Percentiles rank a stretch among this genome's conserved stretches.
phyloP scores from a whole-genome alignment of 2,329 filamentous ascomycete genomes.

The Endoconidiophora laricicola region DNA sequence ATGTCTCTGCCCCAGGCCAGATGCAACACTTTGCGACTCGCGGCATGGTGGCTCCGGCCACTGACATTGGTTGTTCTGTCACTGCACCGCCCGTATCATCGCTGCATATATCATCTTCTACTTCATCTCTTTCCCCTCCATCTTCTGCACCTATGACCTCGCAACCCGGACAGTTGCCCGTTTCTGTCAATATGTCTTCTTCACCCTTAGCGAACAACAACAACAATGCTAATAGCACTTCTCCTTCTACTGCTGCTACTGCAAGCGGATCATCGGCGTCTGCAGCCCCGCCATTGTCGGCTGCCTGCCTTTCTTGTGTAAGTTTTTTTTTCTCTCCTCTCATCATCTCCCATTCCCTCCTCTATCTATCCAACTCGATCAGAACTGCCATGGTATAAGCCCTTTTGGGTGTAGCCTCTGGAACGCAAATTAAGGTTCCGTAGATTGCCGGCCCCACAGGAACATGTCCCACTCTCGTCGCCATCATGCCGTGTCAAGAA shows the following conservation, averaged over 20 bases:
- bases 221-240: background rate
- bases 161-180: background rate
- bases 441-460: background rate
- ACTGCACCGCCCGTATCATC: background rate
- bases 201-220: background rate
- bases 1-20: background rate
- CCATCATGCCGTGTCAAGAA: background rate
- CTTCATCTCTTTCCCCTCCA: background rate
- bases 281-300: constrained; percentile 22
- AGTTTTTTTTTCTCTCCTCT: constrained; percentile 17
- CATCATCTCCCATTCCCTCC: background rate
- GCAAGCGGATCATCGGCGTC: background rate
- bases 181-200: constrained; percentile 1
- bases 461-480: background rate
- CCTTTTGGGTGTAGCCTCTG: too few species aligned
- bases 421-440: too few species aligned
- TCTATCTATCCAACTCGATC: background rate
- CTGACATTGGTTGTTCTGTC: background rate
- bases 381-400: background rate
- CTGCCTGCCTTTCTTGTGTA: constrained; percentile 40
- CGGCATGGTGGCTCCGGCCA: background rate
- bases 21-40: background rate
- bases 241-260: background rate
- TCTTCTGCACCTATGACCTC: background rate
- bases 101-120: background rate